Evolutionary conservation across 2,329 filamentous ascomycete genomes (phyloP).

Genomic region (Capronia coronata): DNA sequence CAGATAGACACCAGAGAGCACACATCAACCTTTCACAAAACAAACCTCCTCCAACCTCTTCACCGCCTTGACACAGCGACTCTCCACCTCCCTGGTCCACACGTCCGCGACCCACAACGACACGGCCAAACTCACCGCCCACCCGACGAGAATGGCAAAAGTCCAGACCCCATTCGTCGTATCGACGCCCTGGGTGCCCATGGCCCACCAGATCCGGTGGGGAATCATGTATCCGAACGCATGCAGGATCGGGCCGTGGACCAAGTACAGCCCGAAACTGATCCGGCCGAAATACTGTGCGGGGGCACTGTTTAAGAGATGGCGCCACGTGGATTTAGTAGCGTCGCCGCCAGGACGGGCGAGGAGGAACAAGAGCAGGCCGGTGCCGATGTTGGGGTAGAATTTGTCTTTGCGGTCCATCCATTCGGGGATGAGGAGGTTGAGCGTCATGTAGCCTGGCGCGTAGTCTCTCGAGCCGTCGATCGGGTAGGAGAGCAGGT

Average conservation of each 20-base stretch:
- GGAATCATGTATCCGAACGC: constrained; percentile 39
- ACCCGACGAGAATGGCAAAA: constrained; percentile 37
- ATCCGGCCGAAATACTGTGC: constrained; percentile 45
- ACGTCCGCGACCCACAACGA: constrained; percentile 53
- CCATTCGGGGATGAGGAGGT: constrained; percentile 35
- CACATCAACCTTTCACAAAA: constrained; percentile 22
- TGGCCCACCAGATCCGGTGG: constrained; percentile 32
- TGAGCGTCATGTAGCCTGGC: constrained; percentile 40
- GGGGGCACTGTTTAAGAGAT: constrained; percentile 37
- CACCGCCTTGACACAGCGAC: constrained; percentile 23
- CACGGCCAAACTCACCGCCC: constrained; percentile 37
- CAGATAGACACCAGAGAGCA: too few species aligned
- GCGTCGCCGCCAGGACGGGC: constrained; percentile 37
- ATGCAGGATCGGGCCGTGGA: constrained; percentile 42
- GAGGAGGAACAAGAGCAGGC: constrained; percentile 40
- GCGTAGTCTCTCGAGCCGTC: constrained; percentile 34
- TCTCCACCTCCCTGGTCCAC: constrained; percentile 32
- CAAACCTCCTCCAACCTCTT: constrained; percentile 25
- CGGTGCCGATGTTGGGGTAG: constrained; percentile 40
- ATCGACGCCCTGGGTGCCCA: constrained; percentile 34
- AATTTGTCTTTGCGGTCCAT: constrained; percentile 32
- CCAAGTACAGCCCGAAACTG: constrained; percentile 44
- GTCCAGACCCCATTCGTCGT: constrained; percentile 34
- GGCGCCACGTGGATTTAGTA: constrained; percentile 33
- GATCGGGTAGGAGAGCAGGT: constrained; percentile 40